Evolutionary conservation across 208 protist species (phyloP), one percentile per base, ranked within the genome.

Genomic region (Leishmania gerbilli): DNA sequence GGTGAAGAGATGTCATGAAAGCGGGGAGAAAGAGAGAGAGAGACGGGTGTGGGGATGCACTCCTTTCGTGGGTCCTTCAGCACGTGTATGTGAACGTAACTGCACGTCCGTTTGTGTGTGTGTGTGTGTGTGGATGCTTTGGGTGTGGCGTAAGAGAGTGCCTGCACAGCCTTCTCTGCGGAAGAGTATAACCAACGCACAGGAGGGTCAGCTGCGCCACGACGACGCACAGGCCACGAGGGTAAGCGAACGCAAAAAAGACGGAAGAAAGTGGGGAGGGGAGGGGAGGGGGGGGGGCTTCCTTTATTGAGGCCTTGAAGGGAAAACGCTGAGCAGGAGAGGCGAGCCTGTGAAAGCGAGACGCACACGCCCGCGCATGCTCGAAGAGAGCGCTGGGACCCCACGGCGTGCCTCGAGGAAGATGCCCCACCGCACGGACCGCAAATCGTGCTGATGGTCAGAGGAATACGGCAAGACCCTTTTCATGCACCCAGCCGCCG

Each of bases 1-100:
- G 83, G 79, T 92, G 82, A 3, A 88, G 81, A 76, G 90, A 89
- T 2, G 82, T 55, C 80, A 95, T 94, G 7, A 8, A 13, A 42
- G 65, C 34, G 53, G 40, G n/a, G 40, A 77, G 71, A 74, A 76
- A 68, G 53, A 51, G 42, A 68, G 53, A 51, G 42, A 60, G n/a
- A 19, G 15, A 56, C 21, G 27, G 15, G n/a, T 27, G 42, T 17
- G 17, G 40, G 21, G 34, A 17, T 58, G 71, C 4, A 34, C 4
- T 75, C 55, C 15, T 58, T 37, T 75, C n/a, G 27, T 15, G 5
- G 19, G 8, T 7, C n/a, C 0, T 74, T 75, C 24, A 6, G 11
- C 9, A 58, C 34, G 47, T 37, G 15, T 37, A 27, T 27, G 51
- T 62, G 19, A 45, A 24, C 11, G 42, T 21, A 13, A 17, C 15